phyloP scores from a whole-genome alignment of 768 basidiomycete genomes.

The Coprinopsis strossmayeri region DNA sequence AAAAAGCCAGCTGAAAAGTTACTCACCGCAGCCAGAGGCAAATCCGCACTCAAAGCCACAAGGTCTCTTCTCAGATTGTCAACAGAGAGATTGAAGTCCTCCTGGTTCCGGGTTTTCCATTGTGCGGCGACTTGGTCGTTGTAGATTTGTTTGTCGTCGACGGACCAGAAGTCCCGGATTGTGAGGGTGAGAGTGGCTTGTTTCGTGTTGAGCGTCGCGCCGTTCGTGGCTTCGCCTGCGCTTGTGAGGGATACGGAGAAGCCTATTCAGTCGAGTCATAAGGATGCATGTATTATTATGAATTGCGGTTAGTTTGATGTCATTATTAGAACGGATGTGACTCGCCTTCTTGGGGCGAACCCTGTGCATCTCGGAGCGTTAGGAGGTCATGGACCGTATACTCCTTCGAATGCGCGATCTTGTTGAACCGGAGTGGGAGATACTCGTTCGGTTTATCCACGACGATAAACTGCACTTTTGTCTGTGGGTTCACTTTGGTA shows the following conservation, averaged over 20 bases:
- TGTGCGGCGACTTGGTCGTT: neutral
- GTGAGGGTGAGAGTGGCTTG: too few species aligned
- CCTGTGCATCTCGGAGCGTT: neutral
- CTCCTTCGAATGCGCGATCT: neutral
- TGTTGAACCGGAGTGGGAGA: neutral
- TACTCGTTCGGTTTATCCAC: neutral
- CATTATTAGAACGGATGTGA: too few species aligned
- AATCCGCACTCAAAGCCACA: neutral
- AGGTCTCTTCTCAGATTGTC: neutral
- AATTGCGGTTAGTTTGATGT: too few species aligned
- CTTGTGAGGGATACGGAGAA: neutral
- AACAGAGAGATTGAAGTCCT: neutral
- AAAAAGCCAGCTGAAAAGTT: neutral
- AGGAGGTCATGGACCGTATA: constrained; percentile 5
- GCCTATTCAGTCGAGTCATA: neutral
- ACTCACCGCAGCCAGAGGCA: constrained; percentile 1
- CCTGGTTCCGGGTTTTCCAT: neutral
- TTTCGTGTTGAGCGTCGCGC: too few species aligned
- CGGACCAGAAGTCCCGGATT: constrained; percentile 1
- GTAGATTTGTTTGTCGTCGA: neutral
- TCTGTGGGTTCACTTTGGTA: neutral
- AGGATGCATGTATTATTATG: too few species aligned
- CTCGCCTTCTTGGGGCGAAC: neutral
- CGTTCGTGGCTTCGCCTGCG: too few species aligned
- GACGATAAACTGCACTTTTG: constrained; percentile 6